Conservation (phyloP, 495 filamentous ascomycete genomes). For the Apodospora peruviana region DNA sequence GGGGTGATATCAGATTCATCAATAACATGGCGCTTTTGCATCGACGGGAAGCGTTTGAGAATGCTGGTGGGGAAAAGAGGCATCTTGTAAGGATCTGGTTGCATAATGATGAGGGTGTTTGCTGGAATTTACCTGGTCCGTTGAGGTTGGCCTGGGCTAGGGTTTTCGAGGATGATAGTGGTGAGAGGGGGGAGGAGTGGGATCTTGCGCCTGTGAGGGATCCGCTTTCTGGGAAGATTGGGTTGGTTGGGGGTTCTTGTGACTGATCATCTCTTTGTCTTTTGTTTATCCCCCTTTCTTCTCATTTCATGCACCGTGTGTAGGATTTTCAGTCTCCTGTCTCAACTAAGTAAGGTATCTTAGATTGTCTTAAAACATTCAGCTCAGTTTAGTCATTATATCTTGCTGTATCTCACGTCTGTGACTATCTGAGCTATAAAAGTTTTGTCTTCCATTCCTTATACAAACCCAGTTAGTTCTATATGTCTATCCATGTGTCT, state of each 20-base stretch:
- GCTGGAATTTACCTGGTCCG: constrained; percentile 17
- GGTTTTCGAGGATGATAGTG: constrained; percentile 19
- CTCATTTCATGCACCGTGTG: no score
- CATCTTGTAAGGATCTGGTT: constrained; percentile 21
- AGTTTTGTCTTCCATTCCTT: no score
- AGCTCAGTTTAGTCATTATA: no score
- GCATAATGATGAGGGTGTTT: constrained; percentile 17
- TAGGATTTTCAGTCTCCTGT: no score
- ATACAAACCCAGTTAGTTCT: no score
- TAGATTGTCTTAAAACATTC: no score
- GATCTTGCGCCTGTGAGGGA: constrained; percentile 16
- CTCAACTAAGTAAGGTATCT: no score
- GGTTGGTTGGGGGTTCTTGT: constrained; percentile 15
- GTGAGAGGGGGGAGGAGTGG: constrained; percentile 14
- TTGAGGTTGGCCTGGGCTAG: constrained; percentile 19
- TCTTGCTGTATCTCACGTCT: no score
- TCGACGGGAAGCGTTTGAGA: constrained; percentile 18
- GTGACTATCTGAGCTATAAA: no score
- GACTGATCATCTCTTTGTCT: constrained; percentile 12
- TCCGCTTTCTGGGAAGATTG: constrained; percentile 9
- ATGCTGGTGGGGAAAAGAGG: background rate
- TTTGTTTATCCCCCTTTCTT: no score
- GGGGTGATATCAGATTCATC: constrained; percentile 61
- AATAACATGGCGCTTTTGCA: constrained; percentile 38
- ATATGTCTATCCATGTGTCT: no score